These are phyloP conservation scores for Russula ochroleuca DNA, from an alignment of 768 basidiomycete species.

Conservation along the genomic window DNA sequence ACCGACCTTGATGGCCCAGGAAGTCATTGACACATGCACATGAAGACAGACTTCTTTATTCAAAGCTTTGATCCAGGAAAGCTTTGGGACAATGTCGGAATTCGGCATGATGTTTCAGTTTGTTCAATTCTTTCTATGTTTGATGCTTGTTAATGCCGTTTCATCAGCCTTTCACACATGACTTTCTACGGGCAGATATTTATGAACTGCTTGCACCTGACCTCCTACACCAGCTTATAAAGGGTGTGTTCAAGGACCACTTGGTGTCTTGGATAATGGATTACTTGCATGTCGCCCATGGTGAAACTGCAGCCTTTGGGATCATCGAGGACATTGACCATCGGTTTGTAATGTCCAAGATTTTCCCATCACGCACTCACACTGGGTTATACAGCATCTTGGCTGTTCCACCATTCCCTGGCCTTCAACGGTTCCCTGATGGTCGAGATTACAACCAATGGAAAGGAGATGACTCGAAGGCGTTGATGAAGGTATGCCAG, in stretches of 20 bases:
- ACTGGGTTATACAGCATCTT: background rate
- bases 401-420: background rate
- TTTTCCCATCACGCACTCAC: no score
- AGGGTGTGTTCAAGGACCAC: no score
- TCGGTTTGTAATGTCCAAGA: no score
- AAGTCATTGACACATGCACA: background rate
- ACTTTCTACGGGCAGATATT: no score
- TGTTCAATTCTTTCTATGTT: background rate
- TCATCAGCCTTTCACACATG: background rate
- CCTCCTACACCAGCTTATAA: no score
- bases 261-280: no score
- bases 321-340: no score
- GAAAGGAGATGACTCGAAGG: background rate
- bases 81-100: constrained; percentile 33
- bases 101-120: constrained; percentile 31
- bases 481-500: background rate
- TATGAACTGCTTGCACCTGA: no score
- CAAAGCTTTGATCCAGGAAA: constrained; percentile 21
- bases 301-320: no score
- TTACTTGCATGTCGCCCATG: no score
- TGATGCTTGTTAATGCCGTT: no score
- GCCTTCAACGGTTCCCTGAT: background rate
- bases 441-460: background rate
- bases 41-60: constrained; percentile 18
- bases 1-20: constrained; percentile 1